Evolutionary conservation across 2,329 filamentous ascomycete species (phyloP), one percentile per base, ranked within the genome.

Genomic region (Cercospora janseana): DNA sequence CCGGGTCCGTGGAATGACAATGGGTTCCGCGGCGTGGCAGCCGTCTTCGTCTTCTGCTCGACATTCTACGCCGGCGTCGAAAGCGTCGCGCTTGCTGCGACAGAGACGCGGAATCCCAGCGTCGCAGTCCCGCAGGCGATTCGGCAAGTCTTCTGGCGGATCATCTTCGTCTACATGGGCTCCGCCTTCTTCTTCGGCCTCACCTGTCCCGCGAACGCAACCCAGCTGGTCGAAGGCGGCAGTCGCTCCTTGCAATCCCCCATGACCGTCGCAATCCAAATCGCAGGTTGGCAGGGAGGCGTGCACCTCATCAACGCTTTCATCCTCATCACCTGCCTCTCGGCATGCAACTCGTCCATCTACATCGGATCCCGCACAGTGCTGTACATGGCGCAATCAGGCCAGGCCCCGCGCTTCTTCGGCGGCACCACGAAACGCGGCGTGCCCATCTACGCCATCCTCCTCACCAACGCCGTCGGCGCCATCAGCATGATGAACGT

Each of bases 231-330:
- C 31, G 81, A 80, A 21, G 80, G 79, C 3, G 68, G 67, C 3
- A 82, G 79, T 48, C 79, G 83, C 50, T 83, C 85, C 0, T 74
- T 88, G 20, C 79, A 85, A 67, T 86, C 82, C 15, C 54, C 85
- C 0, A 86, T 88, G 78, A 88, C 85, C 0, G 79, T 88, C 52
- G 85, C 85, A 1, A 79, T 91, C 37, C 80, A 85, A 55, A 87
- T 81, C 52, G 87, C 86, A 1, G 86, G 86, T 1, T 90, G 85
- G 79, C 69, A 85, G 47, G 81, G 79, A 20, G 87, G 85, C 47
- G 84, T 86, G 1, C 82, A 91, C 63, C 77, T 91, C 1, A 86
- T 91, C 71, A 91, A 91, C 58, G 85, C 82, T 29, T 85, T 88
- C 62, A 87, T 88, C 60, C 77, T 91, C 43, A 72, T 88, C 6